These are phyloP conservation scores for Macrocybe gigantea DNA, from an alignment of 768 basidiomycete genomes.

Conservation along the genomic window DNA sequence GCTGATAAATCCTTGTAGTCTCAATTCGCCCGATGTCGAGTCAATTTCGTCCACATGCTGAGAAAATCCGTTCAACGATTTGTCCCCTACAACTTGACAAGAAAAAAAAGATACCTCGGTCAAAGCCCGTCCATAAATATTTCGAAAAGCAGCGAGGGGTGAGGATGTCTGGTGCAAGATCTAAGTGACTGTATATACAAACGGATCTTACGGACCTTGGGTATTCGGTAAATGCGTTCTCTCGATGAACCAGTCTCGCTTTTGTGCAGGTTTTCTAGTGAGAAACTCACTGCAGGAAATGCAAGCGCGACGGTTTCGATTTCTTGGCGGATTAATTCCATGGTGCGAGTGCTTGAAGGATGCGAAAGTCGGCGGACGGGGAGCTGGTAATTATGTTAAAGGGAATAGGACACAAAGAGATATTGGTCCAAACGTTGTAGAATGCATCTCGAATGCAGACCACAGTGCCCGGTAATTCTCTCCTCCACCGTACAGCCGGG, in stretches of 20 bases:
- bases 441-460: slow-evolving; percentile 87
- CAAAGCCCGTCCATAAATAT: slow-evolving; percentile 68
- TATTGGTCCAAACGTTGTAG: slow-evolving; percentile 58
- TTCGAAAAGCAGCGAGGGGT: slow-evolving; percentile 60
- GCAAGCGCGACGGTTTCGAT: slow-evolving; percentile 70
- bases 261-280: slow-evolving; percentile 50
- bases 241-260: slow-evolving; percentile 27
- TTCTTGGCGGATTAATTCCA: slow-evolving; percentile 66
- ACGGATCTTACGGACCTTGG: slow-evolving; percentile 44
- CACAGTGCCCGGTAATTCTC: slow-evolving; percentile 71
- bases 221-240: slow-evolving; percentile 50
- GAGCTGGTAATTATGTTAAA: slow-evolving; percentile 39
- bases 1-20: slow-evolving; percentile 80
- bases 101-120: slow-evolving; percentile 45
- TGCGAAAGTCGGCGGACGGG: slow-evolving; percentile 78
- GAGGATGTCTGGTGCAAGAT: slow-evolving; percentile 48
- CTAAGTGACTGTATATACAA: not conserved
- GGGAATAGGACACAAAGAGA: slow-evolving; percentile 1
- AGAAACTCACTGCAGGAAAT: slow-evolving; percentile 65
- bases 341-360: slow-evolving; percentile 47
- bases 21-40: slow-evolving; percentile 40
- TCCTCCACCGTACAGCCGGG: slow-evolving; percentile 67
- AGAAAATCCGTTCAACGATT: slow-evolving; percentile 5
- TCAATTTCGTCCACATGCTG: slow-evolving; percentile 70
- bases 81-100: not conserved